phyloP scores from a whole-genome alignment of 805 yeast genomes.

The Metschnikowia rubicola region DNA sequence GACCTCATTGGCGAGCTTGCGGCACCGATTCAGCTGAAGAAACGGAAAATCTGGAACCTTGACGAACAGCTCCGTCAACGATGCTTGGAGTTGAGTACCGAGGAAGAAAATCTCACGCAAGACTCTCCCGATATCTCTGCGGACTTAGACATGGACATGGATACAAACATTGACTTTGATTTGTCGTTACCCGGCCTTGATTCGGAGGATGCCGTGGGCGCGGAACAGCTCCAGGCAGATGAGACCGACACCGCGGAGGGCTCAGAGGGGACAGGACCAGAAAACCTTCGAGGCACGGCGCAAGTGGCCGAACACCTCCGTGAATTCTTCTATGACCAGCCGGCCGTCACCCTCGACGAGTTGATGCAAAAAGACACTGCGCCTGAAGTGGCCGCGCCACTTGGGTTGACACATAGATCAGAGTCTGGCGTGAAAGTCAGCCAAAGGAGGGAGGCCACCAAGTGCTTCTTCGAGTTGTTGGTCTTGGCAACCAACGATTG shows the following conservation, averaged over 20 bases:
- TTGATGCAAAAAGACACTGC: constrained; percentile 38
- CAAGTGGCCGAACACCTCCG: constrained; percentile 51
- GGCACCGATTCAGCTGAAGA: constrained; percentile 26
- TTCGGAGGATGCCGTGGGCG: constrained; percentile 18
- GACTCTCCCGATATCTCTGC: constrained; percentile 4
- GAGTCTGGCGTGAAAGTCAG: constrained; percentile 23
- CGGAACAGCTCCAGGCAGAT: constrained; percentile 6
- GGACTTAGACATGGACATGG: constrained; percentile 14
- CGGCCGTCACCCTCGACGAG: constrained; percentile 31
- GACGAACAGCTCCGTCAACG: constrained; percentile 28
- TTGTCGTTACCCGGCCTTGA: constrained; percentile 26
- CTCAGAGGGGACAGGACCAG: constrained; percentile 10
- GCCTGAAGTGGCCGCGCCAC: constrained; percentile 16
- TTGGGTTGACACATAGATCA: constrained; percentile 19
- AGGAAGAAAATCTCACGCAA: constrained; percentile 15
- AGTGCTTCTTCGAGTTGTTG: constrained; percentile 75
- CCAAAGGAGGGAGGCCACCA: constrained; percentile 58
- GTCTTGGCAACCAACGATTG: constrained; percentile 80
- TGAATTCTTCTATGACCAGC: constrained; percentile 23
- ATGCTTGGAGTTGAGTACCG: constrained; percentile 27
- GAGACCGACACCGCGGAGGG: background rate
- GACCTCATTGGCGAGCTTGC: constrained; percentile 34
- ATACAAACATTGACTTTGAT: constrained; percentile 24
- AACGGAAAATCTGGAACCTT: constrained; percentile 30
- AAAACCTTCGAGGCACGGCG: constrained; percentile 46